Conservation (phyloP, 371 early-diverging fungal species). For the Lichtheimia hyalospora region DNA sequence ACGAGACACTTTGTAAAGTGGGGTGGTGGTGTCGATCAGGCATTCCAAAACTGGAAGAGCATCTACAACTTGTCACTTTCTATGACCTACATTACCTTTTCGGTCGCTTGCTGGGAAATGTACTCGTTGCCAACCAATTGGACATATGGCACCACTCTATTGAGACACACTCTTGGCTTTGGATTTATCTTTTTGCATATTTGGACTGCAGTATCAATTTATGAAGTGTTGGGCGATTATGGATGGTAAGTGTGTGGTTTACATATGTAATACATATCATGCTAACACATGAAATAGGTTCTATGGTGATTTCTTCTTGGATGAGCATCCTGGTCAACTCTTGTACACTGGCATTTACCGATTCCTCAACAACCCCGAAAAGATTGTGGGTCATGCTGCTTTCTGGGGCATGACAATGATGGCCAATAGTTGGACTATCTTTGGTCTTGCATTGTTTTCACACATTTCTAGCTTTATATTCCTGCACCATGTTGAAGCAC, state of each 20-base stretch:
- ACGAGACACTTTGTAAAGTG: constrained; percentile 91
- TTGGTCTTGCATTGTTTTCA: constrained; percentile 78
- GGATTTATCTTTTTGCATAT: constrained; percentile 80
- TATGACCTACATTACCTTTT: constrained; percentile 88
- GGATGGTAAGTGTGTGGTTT: constrained; percentile 59
- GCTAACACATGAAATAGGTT: constrained; percentile 41
- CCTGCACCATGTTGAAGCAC: constrained; percentile 80
- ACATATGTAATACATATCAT: background rate
- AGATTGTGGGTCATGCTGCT: constrained; percentile 86
- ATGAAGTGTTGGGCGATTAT: constrained; percentile 90
- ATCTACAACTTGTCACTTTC: constrained; percentile 22
- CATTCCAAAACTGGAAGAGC: constrained; percentile 91
- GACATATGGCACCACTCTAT: constrained; percentile 70
- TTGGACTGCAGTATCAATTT: constrained; percentile 88
- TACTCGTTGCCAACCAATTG: constrained; percentile 72
- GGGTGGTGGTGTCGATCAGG: constrained; percentile 84
- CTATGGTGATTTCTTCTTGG: constrained; percentile 87
- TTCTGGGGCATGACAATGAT: constrained; percentile 91
- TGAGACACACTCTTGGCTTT: constrained; percentile 76
- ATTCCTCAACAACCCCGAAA: constrained; percentile 89
- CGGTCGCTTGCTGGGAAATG: constrained; percentile 69
- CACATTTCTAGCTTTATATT: constrained; percentile 81
- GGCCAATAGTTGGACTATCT: constrained; percentile 75
- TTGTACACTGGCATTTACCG: constrained; percentile 86
- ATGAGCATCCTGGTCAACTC: constrained; percentile 60